A percentile compares a stretch with the other conserved stretches of the same genome.
Conservation (phyloP, 2,329 filamentous ascomycete species). For the Apiospora phragmitis region DNA sequence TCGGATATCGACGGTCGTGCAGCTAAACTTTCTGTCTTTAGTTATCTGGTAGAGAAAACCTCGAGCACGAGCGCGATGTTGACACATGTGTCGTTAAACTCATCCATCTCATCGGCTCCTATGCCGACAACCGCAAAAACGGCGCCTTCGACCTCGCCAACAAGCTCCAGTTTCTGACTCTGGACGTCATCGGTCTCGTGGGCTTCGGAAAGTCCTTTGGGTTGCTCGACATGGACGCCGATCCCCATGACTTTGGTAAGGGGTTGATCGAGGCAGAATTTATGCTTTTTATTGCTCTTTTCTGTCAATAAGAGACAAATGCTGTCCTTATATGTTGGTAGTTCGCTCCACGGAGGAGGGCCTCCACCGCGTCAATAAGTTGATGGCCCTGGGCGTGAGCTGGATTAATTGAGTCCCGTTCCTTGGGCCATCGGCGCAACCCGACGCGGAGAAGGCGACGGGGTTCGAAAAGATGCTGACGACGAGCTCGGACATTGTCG, state of each 20-base stretch:
- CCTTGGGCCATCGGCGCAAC: not conserved
- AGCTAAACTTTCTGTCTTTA: not conserved
- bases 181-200: constrained; percentile 50
- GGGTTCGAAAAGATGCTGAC: constrained; percentile 1
- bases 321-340: not conserved
- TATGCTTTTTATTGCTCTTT: constrained; percentile 11
- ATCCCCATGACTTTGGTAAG: constrained; percentile 43
- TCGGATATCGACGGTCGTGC: not conserved
- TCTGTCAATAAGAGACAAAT: not conserved
- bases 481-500: not conserved
- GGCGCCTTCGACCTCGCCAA: not conserved
- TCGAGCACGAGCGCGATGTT: constrained; percentile 11
- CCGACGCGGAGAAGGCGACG: not conserved
- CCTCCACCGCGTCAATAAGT: not conserved
- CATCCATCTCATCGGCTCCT: constrained; percentile 15
- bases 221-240: constrained; percentile 41
- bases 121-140: not conserved
- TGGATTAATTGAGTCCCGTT: not conserved
- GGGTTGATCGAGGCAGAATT: constrained; percentile 20
- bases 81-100: constrained; percentile 20
- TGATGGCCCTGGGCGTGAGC: not conserved
- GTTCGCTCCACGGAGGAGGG: constrained; percentile 1
- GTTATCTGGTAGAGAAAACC: constrained; percentile 15
- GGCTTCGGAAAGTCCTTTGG: constrained; percentile 47
- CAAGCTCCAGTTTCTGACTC: constrained; percentile 21